Base-by-base conservation (phyloP, 495 filamentous ascomycete genomes). In the Xylaria longipes region DNA sequence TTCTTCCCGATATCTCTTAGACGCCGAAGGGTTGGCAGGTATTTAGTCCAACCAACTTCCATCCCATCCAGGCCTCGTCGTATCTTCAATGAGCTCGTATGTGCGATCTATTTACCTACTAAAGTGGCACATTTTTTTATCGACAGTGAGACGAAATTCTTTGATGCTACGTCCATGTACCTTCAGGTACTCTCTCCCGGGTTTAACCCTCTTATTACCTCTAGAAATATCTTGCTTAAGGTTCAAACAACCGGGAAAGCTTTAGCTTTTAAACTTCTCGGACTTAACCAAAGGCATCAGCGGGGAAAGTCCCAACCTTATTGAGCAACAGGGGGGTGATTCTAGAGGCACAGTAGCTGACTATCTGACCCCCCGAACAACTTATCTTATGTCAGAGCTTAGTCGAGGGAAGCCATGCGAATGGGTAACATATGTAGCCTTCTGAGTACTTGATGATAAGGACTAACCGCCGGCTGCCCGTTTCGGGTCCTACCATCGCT, bases 351-450 rank as follows among this genome's bases (percentile, higher is more conserved):
- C 48, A 52, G 11, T 12, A n/a, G n/a, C 48, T 25, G 22, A 52
- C 22, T 27, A 46, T 52, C 48, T 27, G 27, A 25, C 22, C 48
- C 48, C 48, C 48, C 22, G 9, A 25, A 12, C 11, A 27, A 12
- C 48, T 25, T 25, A 15, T 52, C 48, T 52, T 52, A 52, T 52
- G 48, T 52, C 48, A 52, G 48, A 52, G 48, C 48, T 52, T 25
- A 52, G 9, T 27, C 48, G 3, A 27, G 22, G 22, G 48, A 25
- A 52, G 48, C 8, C n/a, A 3, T 52, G 22, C 48, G 11, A 52
- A 52, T 27, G 48, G 22, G 22, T 52, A 11, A 27, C 22, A 27
- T 52, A 52, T 4, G 15, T 25, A 14, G 14, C 48, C 22, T 25
- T 52, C 48, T 25, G 9, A 12, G 7, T 52, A 5, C 48, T 5